These are phyloP conservation scores for Cunninghamia lanceolata DNA, from an alignment of 75 land plant genomes.

Conservation along the genomic window DNA sequence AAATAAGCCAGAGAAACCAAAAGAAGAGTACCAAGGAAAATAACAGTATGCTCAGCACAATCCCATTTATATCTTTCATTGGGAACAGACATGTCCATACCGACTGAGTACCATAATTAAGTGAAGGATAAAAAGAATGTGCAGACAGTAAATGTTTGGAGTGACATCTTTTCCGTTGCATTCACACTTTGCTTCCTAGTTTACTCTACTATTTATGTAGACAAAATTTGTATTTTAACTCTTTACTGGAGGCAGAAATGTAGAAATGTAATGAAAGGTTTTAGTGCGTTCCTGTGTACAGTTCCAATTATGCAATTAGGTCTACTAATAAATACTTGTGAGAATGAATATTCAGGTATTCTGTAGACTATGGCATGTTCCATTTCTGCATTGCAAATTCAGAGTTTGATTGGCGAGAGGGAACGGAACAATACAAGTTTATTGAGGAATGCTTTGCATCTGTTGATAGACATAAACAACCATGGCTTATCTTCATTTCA, in stretches of 20 bases:
- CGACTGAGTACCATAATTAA: neutral
- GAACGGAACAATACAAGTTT: constrained; percentile 86
- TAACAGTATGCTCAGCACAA: neutral
- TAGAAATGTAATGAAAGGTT: neutral
- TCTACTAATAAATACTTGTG: neutral
- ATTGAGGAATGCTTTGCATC: constrained; percentile 84
- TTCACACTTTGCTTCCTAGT: neutral
- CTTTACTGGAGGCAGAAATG: neutral
- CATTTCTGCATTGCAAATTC: constrained; percentile 90
- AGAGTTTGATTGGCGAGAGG: constrained; percentile 91
- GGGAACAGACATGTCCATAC: neutral
- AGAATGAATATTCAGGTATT: constrained; percentile 53
- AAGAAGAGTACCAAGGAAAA: neutral
- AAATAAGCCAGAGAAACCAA: neutral
- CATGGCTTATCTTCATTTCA: constrained; percentile 93
- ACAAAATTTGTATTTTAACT: neutral
- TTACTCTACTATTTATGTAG: neutral
- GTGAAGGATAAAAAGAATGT: neutral
- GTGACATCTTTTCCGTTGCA: neutral
- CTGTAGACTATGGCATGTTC: constrained; percentile 88
- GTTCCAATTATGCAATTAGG: neutral
- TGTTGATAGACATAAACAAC: constrained; percentile 89
- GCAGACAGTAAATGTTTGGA: neutral
- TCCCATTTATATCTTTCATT: neutral
- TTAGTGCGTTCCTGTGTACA: neutral